These are phyloP conservation scores for Trichoderma afroharzianum DNA, from an alignment of 2,329 filamentous ascomycete genomes.

Conservation along the genomic window DNA sequence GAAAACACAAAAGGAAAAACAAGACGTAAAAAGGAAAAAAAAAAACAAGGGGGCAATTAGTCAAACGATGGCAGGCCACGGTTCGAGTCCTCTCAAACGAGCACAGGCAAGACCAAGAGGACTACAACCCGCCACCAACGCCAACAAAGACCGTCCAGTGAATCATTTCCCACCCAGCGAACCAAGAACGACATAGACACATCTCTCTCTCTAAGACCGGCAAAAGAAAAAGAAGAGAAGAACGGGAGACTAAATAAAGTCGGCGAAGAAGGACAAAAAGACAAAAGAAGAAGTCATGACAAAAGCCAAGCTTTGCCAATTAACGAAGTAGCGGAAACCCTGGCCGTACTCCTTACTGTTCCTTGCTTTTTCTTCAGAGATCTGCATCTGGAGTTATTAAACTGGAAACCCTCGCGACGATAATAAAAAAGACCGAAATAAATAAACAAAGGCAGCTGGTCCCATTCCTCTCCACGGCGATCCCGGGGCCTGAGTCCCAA, in stretches of 20 bases:
- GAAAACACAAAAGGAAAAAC: not conserved
- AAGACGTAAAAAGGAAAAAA: not conserved
- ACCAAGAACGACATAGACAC: constrained; percentile 13
- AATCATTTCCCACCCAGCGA: constrained; percentile 12
- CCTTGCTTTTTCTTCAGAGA: constrained; percentile 13
- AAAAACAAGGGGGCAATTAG: constrained; percentile 2
- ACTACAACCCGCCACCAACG: constrained; percentile 14
- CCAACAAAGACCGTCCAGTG: constrained; percentile 17
- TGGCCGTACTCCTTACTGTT: constrained; percentile 16
- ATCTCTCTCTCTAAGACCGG: constrained; percentile 19
- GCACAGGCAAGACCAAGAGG: constrained; percentile 9
- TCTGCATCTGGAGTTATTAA: constrained; percentile 15
- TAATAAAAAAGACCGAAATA: not conserved
- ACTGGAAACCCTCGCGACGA: constrained; percentile 11
- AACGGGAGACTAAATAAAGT: not conserved
- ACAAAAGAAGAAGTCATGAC: constrained; percentile 9
- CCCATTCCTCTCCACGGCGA: not conserved
- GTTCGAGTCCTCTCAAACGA: not conserved
- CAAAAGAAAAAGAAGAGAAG: not conserved
- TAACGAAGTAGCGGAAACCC: constrained; percentile 14
- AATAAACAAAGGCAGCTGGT: constrained; percentile 6
- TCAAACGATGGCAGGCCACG: constrained; percentile 2
- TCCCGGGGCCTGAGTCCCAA: not conserved
- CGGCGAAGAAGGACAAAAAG: not conserved
- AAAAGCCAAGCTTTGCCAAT: constrained; percentile 6